Evolutionary conservation across 345 rosid species (phyloP).

Genomic region (Arabidopsis thaliana): TAIR10.1 NC_003076.8:19201001-19201500

Average conservation of each 20-base stretch:
- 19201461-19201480: slow-evolving; percentile 92
- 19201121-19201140: not conserved
- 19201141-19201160: not conserved
- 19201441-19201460: slow-evolving; percentile 85
- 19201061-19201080: slow-evolving; percentile 2
- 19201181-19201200: not conserved
- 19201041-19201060: not conserved
- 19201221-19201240: not conserved
- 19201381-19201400: slow-evolving; percentile 43
- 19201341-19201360: slow-evolving; percentile 58
- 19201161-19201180: slow-evolving; percentile 3
- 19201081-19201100: slow-evolving; percentile 16
- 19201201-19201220: not conserved
- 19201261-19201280: slow-evolving; percentile 25
- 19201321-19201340: slow-evolving; percentile 79
- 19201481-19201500: slow-evolving; percentile 97
- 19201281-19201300: slow-evolving; percentile 24
- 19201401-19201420: slow-evolving; percentile 59
- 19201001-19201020: not conserved
- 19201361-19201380: slow-evolving; percentile 53
- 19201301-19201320: slow-evolving; percentile 6
- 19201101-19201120: not conserved
- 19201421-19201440: slow-evolving; percentile 98
- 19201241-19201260: not conserved
- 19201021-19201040: not conserved